These are phyloP conservation scores for Mentha longifolia DNA, from an alignment of 257 asterid species.

Conservation along the genomic window DNA sequence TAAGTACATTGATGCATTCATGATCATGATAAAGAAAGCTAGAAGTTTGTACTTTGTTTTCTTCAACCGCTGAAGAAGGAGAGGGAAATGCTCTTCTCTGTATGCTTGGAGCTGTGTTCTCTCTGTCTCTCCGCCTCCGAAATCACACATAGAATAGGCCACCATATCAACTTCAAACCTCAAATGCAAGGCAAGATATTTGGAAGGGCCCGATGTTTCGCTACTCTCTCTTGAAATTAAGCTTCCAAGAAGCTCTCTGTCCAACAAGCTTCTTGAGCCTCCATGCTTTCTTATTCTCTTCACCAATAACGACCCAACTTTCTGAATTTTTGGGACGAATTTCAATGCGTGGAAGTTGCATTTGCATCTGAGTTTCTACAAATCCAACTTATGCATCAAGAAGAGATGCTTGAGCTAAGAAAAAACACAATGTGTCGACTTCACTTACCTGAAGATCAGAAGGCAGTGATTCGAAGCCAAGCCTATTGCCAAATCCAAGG, in stretches of 20 bases:
- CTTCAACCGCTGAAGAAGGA: conserved; percentile 75
- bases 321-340: conserved; percentile 74
- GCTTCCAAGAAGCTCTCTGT: conserved; percentile 77
- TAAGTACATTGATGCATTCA: background rate
- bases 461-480: conserved; percentile 84
- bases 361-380: conserved; percentile 90
- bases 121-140: conserved; percentile 88
- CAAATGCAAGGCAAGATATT: conserved; percentile 87
- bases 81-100: conserved; percentile 84
- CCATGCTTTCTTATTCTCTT: conserved; percentile 63
- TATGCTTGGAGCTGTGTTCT: conserved; percentile 67
- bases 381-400: background rate
- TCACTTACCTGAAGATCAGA: conserved; percentile 69
- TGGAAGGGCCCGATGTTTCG: conserved; percentile 39
- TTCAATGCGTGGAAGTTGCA: conserved; percentile 94
- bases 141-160: conserved; percentile 91
- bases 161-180: conserved; percentile 98
- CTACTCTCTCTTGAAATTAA: conserved; percentile 43
- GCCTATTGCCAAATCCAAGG: conserved; percentile 94
- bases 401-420: background rate
- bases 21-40: conserved; percentile 14
- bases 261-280: conserved; percentile 50
- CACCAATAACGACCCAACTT: conserved; percentile 60
- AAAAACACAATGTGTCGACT: background rate
- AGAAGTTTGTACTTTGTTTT: conserved; percentile 45